Conservation (phyloP, 768 basidiomycete species). For the Boletus barrowsii region DNA sequence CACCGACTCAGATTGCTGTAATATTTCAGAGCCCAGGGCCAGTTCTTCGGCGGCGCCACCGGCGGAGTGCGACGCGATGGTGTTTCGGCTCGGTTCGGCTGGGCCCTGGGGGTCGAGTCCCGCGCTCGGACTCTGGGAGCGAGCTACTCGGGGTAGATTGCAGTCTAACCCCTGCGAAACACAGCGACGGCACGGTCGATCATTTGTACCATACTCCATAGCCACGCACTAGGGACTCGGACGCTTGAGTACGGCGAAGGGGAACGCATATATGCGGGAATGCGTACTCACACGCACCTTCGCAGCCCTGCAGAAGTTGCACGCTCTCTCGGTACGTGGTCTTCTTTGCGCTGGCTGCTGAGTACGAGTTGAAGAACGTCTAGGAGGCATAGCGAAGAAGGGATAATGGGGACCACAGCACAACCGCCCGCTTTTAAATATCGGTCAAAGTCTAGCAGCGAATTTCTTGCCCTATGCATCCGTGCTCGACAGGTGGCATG, state of each 20-base stretch:
- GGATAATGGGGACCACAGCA: slow-evolving; percentile 6
- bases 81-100: slow-evolving; percentile 3
- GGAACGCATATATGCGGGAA: background rate
- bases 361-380: slow-evolving; percentile 3
- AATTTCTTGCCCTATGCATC: slow-evolving; percentile 8
- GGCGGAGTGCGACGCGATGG: background rate
- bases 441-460: slow-evolving; percentile 6
- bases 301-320: slow-evolving; percentile 16
- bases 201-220: slow-evolving; percentile 9
- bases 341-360: slow-evolving; percentile 13
- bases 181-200: slow-evolving; percentile 25
- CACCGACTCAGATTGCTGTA: slow-evolving; percentile 6
- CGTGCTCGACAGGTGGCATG: slow-evolving; percentile 8
- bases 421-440: slow-evolving; percentile 17
- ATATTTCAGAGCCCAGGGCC: background rate
- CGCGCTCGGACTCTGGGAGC: slow-evolving; percentile 23
- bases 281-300: slow-evolving; percentile 17
- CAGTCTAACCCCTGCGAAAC: slow-evolving; percentile 10
- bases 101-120: slow-evolving; percentile 6
- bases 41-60: slow-evolving; percentile 7
- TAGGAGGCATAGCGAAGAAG: slow-evolving; percentile 14
- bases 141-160: slow-evolving; percentile 9
- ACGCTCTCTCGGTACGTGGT: slow-evolving; percentile 15
- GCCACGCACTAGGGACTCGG: slow-evolving; percentile 17
- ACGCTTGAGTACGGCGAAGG: slow-evolving; percentile 1